Evolutionary conservation across 192 early-diverging fungal species (phyloP).

Genomic region (Podila verticillata): DNA sequence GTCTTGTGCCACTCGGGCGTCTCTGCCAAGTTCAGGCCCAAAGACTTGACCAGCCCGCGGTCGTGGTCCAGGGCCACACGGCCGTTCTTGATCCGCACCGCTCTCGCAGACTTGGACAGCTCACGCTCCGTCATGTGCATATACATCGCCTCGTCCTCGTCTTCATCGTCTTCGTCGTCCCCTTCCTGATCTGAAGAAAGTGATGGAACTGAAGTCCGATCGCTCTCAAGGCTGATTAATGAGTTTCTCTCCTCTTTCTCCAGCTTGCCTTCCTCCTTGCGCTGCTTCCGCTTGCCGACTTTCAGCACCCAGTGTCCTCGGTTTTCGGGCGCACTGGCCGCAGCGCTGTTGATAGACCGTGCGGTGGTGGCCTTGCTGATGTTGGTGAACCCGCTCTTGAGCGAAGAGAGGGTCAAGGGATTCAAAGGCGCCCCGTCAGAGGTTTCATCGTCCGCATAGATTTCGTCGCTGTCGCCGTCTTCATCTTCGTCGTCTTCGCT

Average conservation of each 20-base stretch:
- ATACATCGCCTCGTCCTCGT: constrained; percentile 7
- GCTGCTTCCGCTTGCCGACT: constrained; percentile 22
- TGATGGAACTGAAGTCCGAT: not conserved
- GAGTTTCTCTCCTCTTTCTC: not conserved
- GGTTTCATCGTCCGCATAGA: constrained; percentile 15
- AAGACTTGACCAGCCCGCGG: constrained; percentile 16
- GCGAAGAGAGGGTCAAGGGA: constrained; percentile 10
- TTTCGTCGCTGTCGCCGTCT: constrained; percentile 25
- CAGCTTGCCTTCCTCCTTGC: constrained; percentile 2
- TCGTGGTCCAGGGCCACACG: constrained; percentile 20
- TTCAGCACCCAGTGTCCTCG: constrained; percentile 33
- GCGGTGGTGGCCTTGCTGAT: constrained; percentile 31
- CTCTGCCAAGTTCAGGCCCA: constrained; percentile 3
- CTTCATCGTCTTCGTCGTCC: not conserved
- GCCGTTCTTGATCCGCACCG: constrained; percentile 28
- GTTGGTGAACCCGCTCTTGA: constrained; percentile 32
- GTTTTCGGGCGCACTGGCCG: constrained; percentile 16
- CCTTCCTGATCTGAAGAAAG: not conserved
- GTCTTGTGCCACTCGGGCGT: constrained; percentile 15
- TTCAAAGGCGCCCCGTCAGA: not conserved
- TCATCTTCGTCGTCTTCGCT: constrained; percentile 19
- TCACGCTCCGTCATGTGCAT: constrained; percentile 45
- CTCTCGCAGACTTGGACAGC: constrained; percentile 34
- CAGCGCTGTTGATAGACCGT: constrained; percentile 24
- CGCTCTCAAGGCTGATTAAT: not conserved